Evolutionary conservation across 164 flowering plant genomes (phyloP).

Genomic region (Buxus sempervirens): DNA sequence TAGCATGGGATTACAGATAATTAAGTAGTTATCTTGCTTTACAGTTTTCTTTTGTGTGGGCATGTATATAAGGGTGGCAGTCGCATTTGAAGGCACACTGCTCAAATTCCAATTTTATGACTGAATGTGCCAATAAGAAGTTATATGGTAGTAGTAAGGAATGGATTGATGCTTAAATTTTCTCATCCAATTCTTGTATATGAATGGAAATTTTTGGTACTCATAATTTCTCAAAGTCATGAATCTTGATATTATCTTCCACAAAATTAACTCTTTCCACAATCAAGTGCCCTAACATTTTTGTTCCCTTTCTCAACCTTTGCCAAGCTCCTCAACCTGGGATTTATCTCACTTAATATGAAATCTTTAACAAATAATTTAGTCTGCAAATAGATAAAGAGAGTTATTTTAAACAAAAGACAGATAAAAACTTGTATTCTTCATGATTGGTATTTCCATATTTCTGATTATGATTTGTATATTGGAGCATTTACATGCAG

Average conservation of each 20-base stretch:
- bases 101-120: neutral
- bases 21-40: neutral
- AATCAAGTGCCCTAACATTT: neutral
- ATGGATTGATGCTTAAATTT: neutral
- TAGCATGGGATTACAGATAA: neutral
- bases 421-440: no score
- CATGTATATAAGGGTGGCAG: neutral
- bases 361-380: no score
- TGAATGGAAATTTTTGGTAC: neutral
- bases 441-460: neutral
- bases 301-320: neutral
- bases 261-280: neutral
- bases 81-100: neutral
- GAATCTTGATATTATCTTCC: neutral
- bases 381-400: no score
- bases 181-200: neutral
- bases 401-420: no score
- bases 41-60: neutral
- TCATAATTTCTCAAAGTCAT: neutral
- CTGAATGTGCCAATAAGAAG: neutral
- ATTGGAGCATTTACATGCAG: neutral
- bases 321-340: no score
- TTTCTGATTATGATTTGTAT: neutral
- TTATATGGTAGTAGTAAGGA: neutral
- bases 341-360: no score